These are phyloP conservation scores for Rhizopogon sp. DNA, from an alignment of 768 basidiomycete genomes.

Conservation along the genomic window DNA sequence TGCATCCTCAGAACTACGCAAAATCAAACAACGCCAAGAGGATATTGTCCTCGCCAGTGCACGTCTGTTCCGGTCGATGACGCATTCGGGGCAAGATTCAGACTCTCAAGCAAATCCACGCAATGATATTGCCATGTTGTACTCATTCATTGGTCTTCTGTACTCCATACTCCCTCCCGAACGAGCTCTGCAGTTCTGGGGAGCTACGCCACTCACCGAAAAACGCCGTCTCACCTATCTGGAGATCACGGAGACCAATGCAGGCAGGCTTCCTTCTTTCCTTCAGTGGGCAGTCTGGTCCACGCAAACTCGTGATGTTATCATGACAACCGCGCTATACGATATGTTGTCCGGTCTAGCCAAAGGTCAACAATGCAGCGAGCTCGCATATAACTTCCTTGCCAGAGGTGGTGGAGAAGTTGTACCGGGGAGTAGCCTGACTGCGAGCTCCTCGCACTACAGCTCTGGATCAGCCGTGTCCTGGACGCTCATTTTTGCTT, in stretches of 20 bases:
- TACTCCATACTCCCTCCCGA: constrained; percentile 73
- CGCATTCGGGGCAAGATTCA: constrained; percentile 34
- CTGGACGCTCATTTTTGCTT: constrained; percentile 71
- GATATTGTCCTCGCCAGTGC: constrained; percentile 69
- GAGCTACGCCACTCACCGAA: constrained; percentile 47
- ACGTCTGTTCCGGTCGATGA: constrained; percentile 41
- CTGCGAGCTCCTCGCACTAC: constrained; percentile 38
- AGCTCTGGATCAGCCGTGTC: constrained; percentile 57
- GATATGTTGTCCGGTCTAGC: constrained; percentile 86
- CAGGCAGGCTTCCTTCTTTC: constrained; percentile 66
- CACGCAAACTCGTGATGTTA: constrained; percentile 65
- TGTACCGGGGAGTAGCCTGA: constrained; percentile 52
- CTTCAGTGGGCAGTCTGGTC: constrained; percentile 90
- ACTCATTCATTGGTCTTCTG: constrained; percentile 76
- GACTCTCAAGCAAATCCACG: constrained; percentile 51
- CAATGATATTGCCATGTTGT: constrained; percentile 82
- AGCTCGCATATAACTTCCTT: constrained; percentile 86
- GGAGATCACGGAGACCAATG: constrained; percentile 55
- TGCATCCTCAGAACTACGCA: constrained; percentile 75
- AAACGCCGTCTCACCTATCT: constrained; percentile 43
- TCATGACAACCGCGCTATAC: constrained; percentile 75
- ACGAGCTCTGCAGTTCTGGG: constrained; percentile 84
- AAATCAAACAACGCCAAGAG: constrained; percentile 88
- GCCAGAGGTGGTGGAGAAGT: constrained; percentile 70
- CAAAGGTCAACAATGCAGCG: constrained; percentile 80